These are phyloP conservation scores for Fusarium redolens DNA, from an alignment of 2,329 filamentous ascomycete species.

Conservation along the genomic window DNA sequence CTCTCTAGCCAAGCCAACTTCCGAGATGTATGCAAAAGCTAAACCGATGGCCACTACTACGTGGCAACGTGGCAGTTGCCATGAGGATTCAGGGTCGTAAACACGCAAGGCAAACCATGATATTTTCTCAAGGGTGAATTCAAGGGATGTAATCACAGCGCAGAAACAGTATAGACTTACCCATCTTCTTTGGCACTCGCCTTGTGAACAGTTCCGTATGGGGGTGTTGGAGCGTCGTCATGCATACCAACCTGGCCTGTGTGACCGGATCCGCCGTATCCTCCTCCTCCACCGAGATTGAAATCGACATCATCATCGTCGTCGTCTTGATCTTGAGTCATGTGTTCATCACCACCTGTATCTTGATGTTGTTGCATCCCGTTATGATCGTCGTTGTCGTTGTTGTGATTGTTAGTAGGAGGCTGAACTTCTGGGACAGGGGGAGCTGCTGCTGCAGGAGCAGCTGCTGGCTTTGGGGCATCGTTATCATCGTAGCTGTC, in stretches of 20 bases:
- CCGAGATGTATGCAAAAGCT: slow-evolving; percentile 37
- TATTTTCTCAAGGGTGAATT: slow-evolving; percentile 17
- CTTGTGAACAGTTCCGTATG: slow-evolving; percentile 57
- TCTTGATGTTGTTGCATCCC: slow-evolving; percentile 38
- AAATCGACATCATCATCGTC: slow-evolving; percentile 71
- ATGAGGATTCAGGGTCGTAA: slow-evolving; percentile 31
- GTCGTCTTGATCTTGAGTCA: slow-evolving; percentile 59
- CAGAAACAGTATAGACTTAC: slow-evolving; percentile 50
- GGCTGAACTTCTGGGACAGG: slow-evolving; percentile 44
- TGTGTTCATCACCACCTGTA: slow-evolving; percentile 53
- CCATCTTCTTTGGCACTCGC: slow-evolving; percentile 72
- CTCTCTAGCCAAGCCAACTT: slow-evolving; percentile 46
- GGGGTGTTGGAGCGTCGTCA: slow-evolving; percentile 48
- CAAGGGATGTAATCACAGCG: slow-evolving; percentile 40
- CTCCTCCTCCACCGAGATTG: slow-evolving; percentile 62
- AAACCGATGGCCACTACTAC: slow-evolving; percentile 36
- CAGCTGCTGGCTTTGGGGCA: slow-evolving; percentile 55
- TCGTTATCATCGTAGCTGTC: slow-evolving; percentile 74
- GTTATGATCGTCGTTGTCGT: slow-evolving; percentile 40
- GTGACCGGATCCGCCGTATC: slow-evolving; percentile 45
- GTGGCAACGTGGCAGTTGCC: slow-evolving; percentile 29
- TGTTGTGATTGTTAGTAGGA: slow-evolving; percentile 41
- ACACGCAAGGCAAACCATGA: slow-evolving; percentile 23
- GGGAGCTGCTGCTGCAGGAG: slow-evolving; percentile 43
- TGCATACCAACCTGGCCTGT: slow-evolving; percentile 44